Conservation (phyloP, 208 protist species). For the Tetramitus jugosus region DNA sequence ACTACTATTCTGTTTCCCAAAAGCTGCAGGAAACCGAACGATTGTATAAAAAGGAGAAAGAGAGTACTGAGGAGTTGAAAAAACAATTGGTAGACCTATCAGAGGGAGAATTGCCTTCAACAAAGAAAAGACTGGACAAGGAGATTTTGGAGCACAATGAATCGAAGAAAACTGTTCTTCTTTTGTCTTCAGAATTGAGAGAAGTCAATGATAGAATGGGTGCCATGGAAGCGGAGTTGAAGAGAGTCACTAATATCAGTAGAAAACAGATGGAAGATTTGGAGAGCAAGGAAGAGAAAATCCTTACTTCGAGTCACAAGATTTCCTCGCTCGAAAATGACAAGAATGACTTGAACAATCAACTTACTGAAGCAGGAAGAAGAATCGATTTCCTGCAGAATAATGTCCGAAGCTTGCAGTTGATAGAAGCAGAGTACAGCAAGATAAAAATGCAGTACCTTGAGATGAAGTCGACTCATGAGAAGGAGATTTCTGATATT, state of each 20-base stretch:
- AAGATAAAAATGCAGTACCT: background rate
- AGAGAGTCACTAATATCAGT: background rate
- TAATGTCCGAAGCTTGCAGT: background rate
- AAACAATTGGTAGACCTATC: background rate
- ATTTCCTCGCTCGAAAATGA: too few species aligned
- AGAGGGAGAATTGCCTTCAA: background rate
- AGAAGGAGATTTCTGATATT: background rate
- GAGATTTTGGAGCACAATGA: background rate
- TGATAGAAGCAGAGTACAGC: conserved; percentile 3
- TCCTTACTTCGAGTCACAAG: background rate
- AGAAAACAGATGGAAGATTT: background rate
- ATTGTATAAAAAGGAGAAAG: too few species aligned
- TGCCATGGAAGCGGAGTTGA: background rate
- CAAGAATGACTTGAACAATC: background rate
- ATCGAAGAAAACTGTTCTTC: background rate
- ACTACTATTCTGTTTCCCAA: too few species aligned
- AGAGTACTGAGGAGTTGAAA: background rate
- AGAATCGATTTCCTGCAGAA: background rate
- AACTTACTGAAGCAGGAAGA: background rate
- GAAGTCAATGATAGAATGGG: background rate
- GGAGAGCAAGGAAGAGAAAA: background rate
- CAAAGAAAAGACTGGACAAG: background rate
- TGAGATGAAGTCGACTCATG: background rate
- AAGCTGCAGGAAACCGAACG: too few species aligned
- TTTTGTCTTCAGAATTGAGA: background rate